Evolutionary conservation across 2,329 filamentous ascomycete genomes (phyloP).

Genomic region (Ceratocystis cubensis): DNA sequence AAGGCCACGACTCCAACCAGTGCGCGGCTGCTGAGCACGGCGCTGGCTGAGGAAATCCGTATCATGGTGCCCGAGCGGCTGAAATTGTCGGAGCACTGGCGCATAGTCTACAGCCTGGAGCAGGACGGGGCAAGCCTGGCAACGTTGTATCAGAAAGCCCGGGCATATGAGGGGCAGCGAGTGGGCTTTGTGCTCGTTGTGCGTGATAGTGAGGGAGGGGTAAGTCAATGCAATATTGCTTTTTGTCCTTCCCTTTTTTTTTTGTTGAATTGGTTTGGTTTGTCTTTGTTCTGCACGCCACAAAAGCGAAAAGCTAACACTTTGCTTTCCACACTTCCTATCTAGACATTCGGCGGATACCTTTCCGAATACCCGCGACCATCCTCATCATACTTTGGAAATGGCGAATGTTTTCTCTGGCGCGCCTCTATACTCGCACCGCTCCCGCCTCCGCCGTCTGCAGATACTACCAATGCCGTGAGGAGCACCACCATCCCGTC

Average conservation of each 20-base stretch:
- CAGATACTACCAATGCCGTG: slow-evolving; percentile 37
- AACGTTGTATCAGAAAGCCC: slow-evolving; percentile 73
- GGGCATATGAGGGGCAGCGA: slow-evolving; percentile 51
- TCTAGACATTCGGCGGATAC: slow-evolving; percentile 77
- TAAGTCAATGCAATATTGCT: slow-evolving; percentile 34
- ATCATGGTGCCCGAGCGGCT: slow-evolving; percentile 75
- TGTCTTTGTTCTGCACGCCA: not conserved
- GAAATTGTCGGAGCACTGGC: slow-evolving; percentile 80
- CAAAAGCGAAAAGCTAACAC: not conserved
- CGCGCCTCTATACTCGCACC: slow-evolving; percentile 47
- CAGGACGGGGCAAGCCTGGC: slow-evolving; percentile 78
- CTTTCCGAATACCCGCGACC: slow-evolving; percentile 80
- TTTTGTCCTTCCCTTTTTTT: not conserved
- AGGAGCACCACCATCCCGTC: slow-evolving; percentile 34
- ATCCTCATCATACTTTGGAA: slow-evolving; percentile 77
- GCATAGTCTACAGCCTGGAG: slow-evolving; percentile 75
- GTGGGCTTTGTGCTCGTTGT: slow-evolving; percentile 87
- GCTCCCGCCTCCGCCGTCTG: slow-evolving; percentile 39
- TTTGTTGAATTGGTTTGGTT: not conserved
- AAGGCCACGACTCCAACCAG: slow-evolving; percentile 44
- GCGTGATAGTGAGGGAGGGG: slow-evolving; percentile 60
- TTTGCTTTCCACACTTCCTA: not conserved
- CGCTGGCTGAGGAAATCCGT: slow-evolving; percentile 83
- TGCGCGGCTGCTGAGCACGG: slow-evolving; percentile 54
- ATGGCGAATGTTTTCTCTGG: slow-evolving; percentile 78